Evolutionary conservation across 331 rosid species (phyloP).

Genomic region (Pyrus hybrid): DNA sequence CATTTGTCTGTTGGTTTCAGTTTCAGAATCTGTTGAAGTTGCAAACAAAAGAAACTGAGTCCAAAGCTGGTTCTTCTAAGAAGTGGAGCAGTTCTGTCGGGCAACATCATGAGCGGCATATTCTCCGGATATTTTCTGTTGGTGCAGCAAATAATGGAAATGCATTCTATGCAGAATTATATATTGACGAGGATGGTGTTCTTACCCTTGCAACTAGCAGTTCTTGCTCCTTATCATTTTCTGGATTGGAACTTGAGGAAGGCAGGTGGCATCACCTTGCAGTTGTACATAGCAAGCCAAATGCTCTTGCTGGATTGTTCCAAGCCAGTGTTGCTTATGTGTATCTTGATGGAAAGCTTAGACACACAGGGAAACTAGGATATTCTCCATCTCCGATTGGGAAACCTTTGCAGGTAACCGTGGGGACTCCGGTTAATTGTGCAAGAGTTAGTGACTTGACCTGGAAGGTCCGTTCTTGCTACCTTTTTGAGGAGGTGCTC

Average conservation of each 20-base stretch:
- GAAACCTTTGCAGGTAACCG: conserved; percentile 77
- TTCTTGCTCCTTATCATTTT: conserved; percentile 70
- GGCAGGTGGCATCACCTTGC: conserved; percentile 99
- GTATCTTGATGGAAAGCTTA: conserved; percentile 88
- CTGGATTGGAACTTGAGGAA: conserved; percentile 91
- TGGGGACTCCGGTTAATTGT: conserved; percentile 75
- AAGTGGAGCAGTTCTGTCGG: conserved; percentile 45
- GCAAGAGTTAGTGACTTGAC: conserved; percentile 71
- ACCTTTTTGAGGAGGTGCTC: conserved; percentile 96
- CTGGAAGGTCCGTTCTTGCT: conserved; percentile 96
- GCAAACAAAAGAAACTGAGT: conserved; percentile 61
- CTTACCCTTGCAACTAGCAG: conserved; percentile 93
- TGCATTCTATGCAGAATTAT: conserved; percentile 78
- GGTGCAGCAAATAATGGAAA: conserved; percentile 71
- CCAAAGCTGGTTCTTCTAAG: conserved; percentile 53
- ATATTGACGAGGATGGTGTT: conserved; percentile 95
- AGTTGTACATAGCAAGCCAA: conserved; percentile 94
- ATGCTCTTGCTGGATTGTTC: conserved; percentile 98
- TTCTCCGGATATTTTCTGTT: conserved; percentile 81
- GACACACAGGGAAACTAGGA: conserved; percentile 94
- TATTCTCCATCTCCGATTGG: conserved; percentile 96
- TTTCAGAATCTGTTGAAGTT: conserved; percentile 66
- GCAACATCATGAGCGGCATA: conserved; percentile 43
- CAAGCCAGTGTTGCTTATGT: conserved; percentile 98
- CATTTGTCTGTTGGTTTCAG: conserved; percentile 98